Evolutionary conservation across 2,329 filamentous ascomycete genomes (phyloP), one percentile per base, ranked within the genome.

Genomic region (Diplocarpon mali): DNA sequence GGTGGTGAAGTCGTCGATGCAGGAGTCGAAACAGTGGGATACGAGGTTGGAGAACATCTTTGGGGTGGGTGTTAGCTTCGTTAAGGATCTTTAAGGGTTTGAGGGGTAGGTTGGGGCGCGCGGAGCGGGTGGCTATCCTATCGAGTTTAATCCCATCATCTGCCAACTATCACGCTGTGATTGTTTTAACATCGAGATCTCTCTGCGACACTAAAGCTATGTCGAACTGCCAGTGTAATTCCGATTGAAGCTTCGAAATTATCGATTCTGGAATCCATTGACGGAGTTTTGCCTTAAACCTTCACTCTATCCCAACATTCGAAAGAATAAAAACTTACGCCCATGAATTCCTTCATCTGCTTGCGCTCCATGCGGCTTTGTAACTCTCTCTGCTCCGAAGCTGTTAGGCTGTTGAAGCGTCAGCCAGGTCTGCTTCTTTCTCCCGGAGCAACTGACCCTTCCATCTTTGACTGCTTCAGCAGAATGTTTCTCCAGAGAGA

Each of bases 311-410:
- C 31, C 31, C 27, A 38, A 36, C 29, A 49, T 24, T 36, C 32
- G 24, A 29, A 36, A 47, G 38, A 44, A 64, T 15, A 35, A 37
- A 7, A 8, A 73, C 86, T 58, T 75, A 96, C 92, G 60, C 79
- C 85, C 83, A 96, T 95, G 65, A 98, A 96, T 65, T 96, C 90
- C 72, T 95, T 95, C 75, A 98, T 86, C 70, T 98, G 92, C 70
- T 92, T 93, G 70, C 85, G 85, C 73, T 96, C 88, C 78, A 98
- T 89, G 68, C 92, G 87, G 69, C 78, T 70, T 69, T 94, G 83
- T 64, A 98, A 84, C 75, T 92, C 86, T 70, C 86, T 85, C 73
- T 93, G 85, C 74, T 96, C 90, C 60, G 78, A 67, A 30, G 55
- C 49, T 32, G 59, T 57, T 37, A 63, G 54, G 54, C 60, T 60